Evolutionary conservation across 2,329 filamentous ascomycete species (phyloP), one percentile per base, ranked within the genome.

Genomic region (Epichloe elymi): DNA sequence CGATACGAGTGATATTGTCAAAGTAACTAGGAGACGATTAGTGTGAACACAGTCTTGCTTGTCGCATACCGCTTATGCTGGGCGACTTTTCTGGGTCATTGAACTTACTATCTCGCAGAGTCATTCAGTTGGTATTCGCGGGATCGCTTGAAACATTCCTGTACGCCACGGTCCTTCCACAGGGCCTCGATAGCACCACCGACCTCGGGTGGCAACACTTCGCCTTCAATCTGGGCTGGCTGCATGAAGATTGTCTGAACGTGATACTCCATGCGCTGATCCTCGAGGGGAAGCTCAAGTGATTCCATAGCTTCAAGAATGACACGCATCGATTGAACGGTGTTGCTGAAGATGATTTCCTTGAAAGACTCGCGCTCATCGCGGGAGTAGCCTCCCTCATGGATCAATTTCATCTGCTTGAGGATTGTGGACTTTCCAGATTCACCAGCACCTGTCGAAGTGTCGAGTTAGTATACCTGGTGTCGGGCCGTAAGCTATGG

Each of bases 241-340:
- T 96, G 90, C 88, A 95, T 95, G 78, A 96, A 96, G 69, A 96
- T 94, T 64, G 90, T 95, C 75, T 96, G 89, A 52, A 96, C 90
- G 67, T 96, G 90, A 72, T 95, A 95, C 71, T 96, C 90, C 76
- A 91, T 88, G 63, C 88, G 83, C 67, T 87, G 86, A 66, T 95
- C 89, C 67, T 93, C 88, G 50, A 96, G 80, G 23, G 90, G 90
- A 20, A 96, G 76, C 69, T 83, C 80, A 38, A 83, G 72, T 17
- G 79, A 80, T 66, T 83, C 80, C 80, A 83, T 83, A 42, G 80
- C 80, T 67, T 83, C 79, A 54, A 83, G 74, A 51, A 84, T 83
- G 60, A 83, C 80, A 58, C 79, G 79, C 80, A 83, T 83, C 38
- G 79, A 83, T 65, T 83, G 80, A 15, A 83, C 79, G 1, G 79